These are phyloP conservation scores for Escovopsis weberi DNA, from an alignment of 2,329 filamentous ascomycete genomes.

Conservation along the genomic window DNA sequence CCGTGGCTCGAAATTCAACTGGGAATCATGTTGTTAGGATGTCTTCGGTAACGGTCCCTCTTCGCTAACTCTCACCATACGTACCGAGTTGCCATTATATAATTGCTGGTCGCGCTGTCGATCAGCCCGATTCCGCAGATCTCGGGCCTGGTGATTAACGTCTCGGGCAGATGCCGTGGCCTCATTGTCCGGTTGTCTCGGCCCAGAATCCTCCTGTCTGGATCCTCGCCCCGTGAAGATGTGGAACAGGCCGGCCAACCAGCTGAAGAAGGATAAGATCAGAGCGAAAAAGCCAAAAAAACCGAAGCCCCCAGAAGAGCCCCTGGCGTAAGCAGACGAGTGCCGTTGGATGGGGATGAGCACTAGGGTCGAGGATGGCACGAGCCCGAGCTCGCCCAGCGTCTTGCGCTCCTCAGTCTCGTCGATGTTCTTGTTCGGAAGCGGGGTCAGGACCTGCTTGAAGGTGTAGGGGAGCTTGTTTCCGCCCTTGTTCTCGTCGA, in stretches of 20 bases:
- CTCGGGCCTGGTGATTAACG: constrained; percentile 12
- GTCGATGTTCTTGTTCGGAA: constrained; percentile 60
- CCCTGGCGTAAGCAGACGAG: constrained; percentile 25
- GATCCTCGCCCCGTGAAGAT: constrained; percentile 8
- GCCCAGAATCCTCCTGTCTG: neutral
- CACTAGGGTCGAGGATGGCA: constrained; percentile 70
- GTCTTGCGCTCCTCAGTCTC: constrained; percentile 57
- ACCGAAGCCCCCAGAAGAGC: constrained; percentile 14
- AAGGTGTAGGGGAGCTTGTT: constrained; percentile 60
- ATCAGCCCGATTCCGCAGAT: constrained; percentile 33
- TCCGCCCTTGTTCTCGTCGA: constrained; percentile 48
- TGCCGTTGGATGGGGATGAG: constrained; percentile 52
- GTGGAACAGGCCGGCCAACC: constrained; percentile 20
- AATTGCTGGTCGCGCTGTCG: constrained; percentile 50
- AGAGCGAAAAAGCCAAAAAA: constrained; percentile 13
- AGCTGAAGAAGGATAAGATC: constrained; percentile 20
- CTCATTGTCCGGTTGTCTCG: neutral
- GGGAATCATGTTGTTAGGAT: neutral
- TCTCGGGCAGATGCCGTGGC: constrained; percentile 8
- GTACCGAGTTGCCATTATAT: constrained; percentile 84
- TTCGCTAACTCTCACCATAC: constrained; percentile 12
- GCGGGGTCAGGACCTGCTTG: constrained; percentile 67
- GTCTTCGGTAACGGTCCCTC: too few relatives aligned
- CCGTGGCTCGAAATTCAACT: constrained; percentile 57
- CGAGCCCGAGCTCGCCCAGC: constrained; percentile 55